Evolutionary conservation across 441 rosid genomes (phyloP).

Genomic region (Pelargonium citronellum): DNA sequence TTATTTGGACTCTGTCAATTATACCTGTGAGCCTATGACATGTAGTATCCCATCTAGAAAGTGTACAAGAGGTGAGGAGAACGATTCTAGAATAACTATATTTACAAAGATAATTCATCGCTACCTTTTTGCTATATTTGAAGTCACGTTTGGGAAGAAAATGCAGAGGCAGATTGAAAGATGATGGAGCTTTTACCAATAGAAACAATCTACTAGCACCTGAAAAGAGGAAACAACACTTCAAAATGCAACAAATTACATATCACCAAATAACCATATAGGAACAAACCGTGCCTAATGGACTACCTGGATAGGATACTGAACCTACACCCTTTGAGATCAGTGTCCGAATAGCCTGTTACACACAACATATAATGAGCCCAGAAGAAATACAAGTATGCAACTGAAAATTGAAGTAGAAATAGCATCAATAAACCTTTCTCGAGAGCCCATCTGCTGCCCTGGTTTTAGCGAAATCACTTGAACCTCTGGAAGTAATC

Average conservation of each 20-base stretch:
- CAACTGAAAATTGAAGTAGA: conserved; percentile 3
- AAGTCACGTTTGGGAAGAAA: conserved; percentile 94
- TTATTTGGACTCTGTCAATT: background rate
- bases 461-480: conserved; percentile 53
- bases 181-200: conserved; percentile 66
- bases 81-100: background rate
- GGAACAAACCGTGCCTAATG: conserved; percentile 9
- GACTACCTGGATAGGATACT: conserved; percentile 64
- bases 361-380: conserved; percentile 13
- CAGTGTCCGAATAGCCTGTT: conserved; percentile 63
- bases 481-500: conserved; percentile 19
- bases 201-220: conserved; percentile 78
- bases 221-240: conserved; percentile 22
- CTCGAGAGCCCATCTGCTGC: conserved; percentile 67
- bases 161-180: conserved; percentile 64
- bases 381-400: background rate
- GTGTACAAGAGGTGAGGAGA: background rate
- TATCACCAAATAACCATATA: conserved; percentile 15
- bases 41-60: background rate
- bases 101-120: background rate
- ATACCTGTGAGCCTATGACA: background rate
- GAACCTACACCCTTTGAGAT: conserved; percentile 79
- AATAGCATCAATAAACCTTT: conserved; percentile 43
- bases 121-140: conserved; percentile 76
- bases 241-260: conserved; percentile 9